A percentile compares a stretch with the other conserved stretches of the same genome.
These are phyloP conservation scores for Phanerochaete carnosa DNA, from an alignment of 768 basidiomycete genomes.

Conservation along the genomic window DNA sequence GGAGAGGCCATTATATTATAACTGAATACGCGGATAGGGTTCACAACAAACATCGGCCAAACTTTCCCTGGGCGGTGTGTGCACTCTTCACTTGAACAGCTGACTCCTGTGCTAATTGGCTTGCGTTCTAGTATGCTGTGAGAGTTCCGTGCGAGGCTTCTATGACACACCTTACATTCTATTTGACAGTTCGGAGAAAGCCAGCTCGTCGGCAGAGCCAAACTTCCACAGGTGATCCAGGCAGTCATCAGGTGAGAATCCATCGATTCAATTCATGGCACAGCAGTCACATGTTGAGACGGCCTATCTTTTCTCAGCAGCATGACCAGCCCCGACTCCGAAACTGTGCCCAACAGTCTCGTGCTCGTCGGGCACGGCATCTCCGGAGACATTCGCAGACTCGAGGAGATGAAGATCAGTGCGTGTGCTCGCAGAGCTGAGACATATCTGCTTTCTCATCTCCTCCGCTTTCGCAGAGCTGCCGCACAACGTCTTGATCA, in stretches of 20 bases:
- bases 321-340: constrained; percentile 73
- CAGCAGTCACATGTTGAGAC: constrained; percentile 1
- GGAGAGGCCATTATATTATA: constrained; percentile 72
- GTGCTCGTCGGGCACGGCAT: constrained; percentile 70
- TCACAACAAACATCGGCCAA: constrained; percentile 58
- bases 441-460: not conserved
- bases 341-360: constrained; percentile 63
- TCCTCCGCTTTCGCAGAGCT: constrained; percentile 43
- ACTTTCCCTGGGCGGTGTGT: constrained; percentile 72
- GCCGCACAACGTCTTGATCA: constrained; percentile 65
- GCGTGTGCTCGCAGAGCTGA: constrained; percentile 23
- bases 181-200: constrained; percentile 69
- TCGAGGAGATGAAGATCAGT: constrained; percentile 85
- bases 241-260: constrained; percentile 61
- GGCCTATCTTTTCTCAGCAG: constrained; percentile 42
- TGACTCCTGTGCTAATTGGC: constrained; percentile 15
- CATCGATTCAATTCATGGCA: not conserved
- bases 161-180: constrained; percentile 4
- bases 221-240: constrained; percentile 68
- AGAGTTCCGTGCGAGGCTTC: constrained; percentile 22
- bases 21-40: constrained; percentile 65
- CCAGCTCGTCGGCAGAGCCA: constrained; percentile 63
- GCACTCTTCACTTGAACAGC: constrained; percentile 13
- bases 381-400: constrained; percentile 50
- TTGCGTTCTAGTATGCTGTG: constrained; percentile 58